phyloP scores from a whole-genome alignment of 192 early-diverging fungal species.

The Gaertneriomyces semiglobifer region DNA sequence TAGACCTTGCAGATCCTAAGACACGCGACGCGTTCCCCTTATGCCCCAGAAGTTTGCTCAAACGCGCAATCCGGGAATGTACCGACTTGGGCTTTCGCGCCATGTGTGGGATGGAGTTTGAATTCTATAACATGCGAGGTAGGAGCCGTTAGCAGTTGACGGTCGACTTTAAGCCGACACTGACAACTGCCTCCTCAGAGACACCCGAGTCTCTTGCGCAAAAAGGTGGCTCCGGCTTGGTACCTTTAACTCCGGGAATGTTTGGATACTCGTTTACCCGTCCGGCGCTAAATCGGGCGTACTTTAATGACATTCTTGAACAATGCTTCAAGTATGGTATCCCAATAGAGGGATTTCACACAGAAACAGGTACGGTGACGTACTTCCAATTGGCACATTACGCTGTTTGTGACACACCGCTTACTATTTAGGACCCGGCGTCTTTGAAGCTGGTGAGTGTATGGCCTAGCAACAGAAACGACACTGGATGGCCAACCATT shows the following conservation, averaged over 20 bases:
- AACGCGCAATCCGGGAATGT: conserved; percentile 42
- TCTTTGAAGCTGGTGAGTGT: conserved; percentile 63
- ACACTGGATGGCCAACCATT: no score
- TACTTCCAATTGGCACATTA: no score
- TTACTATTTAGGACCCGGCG: conserved; percentile 60
- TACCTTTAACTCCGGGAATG: conserved; percentile 73
- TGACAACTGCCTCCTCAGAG: conserved; percentile 44
- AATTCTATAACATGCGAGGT: conserved; percentile 82
- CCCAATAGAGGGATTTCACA: conserved; percentile 73
- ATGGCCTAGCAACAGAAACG: no score
- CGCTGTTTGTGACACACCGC: background rate
- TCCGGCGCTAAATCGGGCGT: conserved; percentile 62
- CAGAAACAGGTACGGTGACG: conserved; percentile 62
- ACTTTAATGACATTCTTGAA: conserved; percentile 69
- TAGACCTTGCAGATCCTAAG: conserved; percentile 62
- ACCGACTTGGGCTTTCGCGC: conserved; percentile 37
- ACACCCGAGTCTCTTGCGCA: conserved; percentile 59
- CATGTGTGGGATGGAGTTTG: conserved; percentile 62
- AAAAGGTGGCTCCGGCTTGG: conserved; percentile 56
- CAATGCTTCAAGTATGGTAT: conserved; percentile 52
- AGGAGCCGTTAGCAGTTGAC: background rate
- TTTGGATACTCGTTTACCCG: conserved; percentile 75
- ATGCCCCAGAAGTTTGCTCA: conserved; percentile 64
- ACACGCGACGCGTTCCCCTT: conserved; percentile 54
- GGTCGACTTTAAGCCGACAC: background rate